Conservation (phyloP, 345 rosid genomes). For the Eucalyptus pumila region DNA sequence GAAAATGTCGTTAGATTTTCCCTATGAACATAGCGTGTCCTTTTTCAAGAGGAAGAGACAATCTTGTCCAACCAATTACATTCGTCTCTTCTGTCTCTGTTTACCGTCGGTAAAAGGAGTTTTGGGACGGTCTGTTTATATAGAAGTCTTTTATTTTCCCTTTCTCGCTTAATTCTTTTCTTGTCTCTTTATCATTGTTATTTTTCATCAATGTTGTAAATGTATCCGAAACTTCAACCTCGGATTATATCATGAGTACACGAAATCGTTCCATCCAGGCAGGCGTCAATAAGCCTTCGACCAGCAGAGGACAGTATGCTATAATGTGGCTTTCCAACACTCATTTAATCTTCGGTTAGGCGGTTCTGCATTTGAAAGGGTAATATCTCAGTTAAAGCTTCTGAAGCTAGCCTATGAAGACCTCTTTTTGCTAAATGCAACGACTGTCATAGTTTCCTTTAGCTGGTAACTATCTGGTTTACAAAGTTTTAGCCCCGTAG, state of each 20-base stretch:
- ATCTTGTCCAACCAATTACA: not conserved
- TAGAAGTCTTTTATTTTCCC: not conserved
- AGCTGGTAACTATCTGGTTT: not conserved
- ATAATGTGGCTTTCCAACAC: not conserved
- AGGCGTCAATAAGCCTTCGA: not conserved
- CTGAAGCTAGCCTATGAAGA: not conserved
- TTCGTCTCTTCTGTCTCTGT: not conserved
- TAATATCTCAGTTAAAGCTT: not conserved
- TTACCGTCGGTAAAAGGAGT: not conserved
- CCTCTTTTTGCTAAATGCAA: not conserved
- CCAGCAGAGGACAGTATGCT: not conserved
- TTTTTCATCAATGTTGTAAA: not conserved
- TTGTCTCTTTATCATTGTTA: not conserved
- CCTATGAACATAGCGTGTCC: not conserved
- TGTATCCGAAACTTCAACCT: not conserved
- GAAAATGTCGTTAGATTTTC: not conserved
- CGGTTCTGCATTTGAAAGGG: not conserved
- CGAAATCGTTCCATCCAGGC: not conserved
- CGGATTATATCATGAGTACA: not conserved
- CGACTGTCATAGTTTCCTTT: not conserved
- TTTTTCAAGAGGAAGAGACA: not conserved
- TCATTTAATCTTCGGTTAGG: not conserved
- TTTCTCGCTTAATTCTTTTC: not conserved
- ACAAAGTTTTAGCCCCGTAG: not conserved
- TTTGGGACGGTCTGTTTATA: not conserved